Evolutionary conservation across 2,329 filamentous ascomycete species (phyloP).

Genomic region (Fusarium newnesense): DNA sequence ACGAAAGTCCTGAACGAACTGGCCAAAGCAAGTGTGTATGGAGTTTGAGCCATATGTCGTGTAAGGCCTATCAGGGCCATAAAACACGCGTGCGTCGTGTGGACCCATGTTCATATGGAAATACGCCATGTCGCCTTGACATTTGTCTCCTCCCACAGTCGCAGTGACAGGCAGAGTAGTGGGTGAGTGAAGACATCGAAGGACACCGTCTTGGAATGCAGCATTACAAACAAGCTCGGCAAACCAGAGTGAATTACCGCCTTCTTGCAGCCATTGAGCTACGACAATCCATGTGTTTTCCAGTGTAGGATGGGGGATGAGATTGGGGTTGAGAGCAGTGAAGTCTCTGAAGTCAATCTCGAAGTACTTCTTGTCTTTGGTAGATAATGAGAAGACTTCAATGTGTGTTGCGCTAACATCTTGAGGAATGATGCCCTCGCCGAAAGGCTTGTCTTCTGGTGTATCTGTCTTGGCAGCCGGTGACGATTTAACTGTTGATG

Average conservation of each 20-base stretch:
- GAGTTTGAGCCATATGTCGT: constrained; percentile 67
- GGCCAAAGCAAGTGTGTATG: constrained; percentile 63
- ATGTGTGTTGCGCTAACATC: constrained; percentile 40
- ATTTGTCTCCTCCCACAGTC: constrained; percentile 56
- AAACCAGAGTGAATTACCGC: constrained; percentile 46
- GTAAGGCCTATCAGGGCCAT: constrained; percentile 61
- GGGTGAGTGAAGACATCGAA: constrained; percentile 56
- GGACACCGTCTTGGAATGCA: constrained; percentile 53
- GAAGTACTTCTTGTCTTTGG: constrained; percentile 59
- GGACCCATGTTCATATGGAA: constrained; percentile 61
- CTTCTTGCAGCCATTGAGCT: constrained; percentile 54
- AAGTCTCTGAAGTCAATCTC: constrained; percentile 57
- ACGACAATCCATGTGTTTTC: constrained; percentile 62
- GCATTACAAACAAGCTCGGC: constrained; percentile 63
- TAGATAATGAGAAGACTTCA: constrained; percentile 60
- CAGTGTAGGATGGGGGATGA: constrained; percentile 64
- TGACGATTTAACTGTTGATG: neutral
- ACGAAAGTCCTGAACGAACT: constrained; percentile 66
- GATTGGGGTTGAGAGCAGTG: constrained; percentile 63
- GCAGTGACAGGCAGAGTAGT: constrained; percentile 57
- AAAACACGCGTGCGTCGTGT: constrained; percentile 68
- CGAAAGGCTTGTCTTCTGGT: neutral
- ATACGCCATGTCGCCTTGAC: constrained; percentile 55
- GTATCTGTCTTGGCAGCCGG: neutral
- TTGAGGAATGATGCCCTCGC: neutral